Evolutionary conservation across 1,139 yeast species (phyloP).

Genomic region (Insectozyma bohioensis): DNA sequence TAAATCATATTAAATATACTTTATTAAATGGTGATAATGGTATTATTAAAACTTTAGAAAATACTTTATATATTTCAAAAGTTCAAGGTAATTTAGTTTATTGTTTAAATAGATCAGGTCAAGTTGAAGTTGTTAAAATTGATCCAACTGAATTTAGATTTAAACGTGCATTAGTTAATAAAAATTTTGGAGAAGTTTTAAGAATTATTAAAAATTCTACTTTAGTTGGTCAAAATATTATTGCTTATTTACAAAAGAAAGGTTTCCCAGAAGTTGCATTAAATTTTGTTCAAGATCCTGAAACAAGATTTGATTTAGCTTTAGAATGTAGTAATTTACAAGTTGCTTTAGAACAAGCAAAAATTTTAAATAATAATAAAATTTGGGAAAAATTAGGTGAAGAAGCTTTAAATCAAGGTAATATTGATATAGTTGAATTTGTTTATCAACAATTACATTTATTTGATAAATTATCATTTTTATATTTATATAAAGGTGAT

Average conservation of each 20-base stretch:
- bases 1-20: conserved; percentile 93
- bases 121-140: conserved; percentile 72
- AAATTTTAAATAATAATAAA: conserved; percentile 57
- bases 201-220: conserved; percentile 86
- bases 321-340: conserved; percentile 87
- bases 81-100: conserved; percentile 71
- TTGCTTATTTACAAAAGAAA: conserved; percentile 89
- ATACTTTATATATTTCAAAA: conserved; percentile 81
- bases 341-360: conserved; percentile 89
- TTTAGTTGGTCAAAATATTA: conserved; percentile 95
- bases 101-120: conserved; percentile 83
- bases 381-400: conserved; percentile 83
- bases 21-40: conserved; percentile 93
- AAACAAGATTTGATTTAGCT: conserved; percentile 93
- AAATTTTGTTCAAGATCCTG: conserved; percentile 95
- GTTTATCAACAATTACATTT: conserved; percentile 85
- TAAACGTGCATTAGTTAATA: conserved; percentile 87
- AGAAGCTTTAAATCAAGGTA: conserved; percentile 91
- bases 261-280: conserved; percentile 95
- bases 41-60: conserved; percentile 87
- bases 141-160: conserved; percentile 98
- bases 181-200: conserved; percentile 88
- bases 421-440: conserved; percentile 79
- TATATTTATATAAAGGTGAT: conserved; percentile 85
- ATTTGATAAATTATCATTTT: conserved; percentile 86